These are phyloP conservation scores for Aspergillus sp. DNA, from an alignment of 2,329 filamentous ascomycete species.

Conservation along the genomic window DNA sequence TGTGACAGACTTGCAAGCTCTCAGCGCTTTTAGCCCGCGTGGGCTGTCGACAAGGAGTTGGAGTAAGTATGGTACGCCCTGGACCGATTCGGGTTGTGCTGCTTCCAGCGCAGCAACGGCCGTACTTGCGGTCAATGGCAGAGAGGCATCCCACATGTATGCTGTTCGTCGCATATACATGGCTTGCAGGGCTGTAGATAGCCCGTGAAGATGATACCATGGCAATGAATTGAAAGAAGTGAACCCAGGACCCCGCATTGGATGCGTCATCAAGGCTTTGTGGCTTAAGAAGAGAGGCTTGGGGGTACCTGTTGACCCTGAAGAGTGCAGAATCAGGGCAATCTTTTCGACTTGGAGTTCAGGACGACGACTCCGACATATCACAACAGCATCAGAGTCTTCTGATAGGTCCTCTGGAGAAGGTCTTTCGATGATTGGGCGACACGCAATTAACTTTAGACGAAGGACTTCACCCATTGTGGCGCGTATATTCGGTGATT, in stretches of 20 bases:
- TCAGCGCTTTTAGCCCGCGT: constrained; percentile 40
- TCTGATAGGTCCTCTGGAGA: constrained; percentile 9
- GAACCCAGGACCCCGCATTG: constrained; percentile 39
- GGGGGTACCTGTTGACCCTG: constrained; percentile 52
- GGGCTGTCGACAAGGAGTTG: constrained; percentile 43
- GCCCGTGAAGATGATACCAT: constrained; percentile 49
- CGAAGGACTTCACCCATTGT: constrained; percentile 34
- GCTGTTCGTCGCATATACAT: constrained; percentile 49
- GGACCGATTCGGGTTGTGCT: constrained; percentile 43
- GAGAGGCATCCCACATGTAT: constrained; percentile 44
- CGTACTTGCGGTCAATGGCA: constrained; percentile 43
- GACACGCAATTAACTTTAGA: constrained; percentile 27
- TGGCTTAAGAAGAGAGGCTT: constrained; percentile 51
- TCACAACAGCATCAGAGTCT: constrained; percentile 20
- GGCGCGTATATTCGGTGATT: constrained; percentile 34
- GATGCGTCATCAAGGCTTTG: constrained; percentile 40
- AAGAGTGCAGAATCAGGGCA: constrained; percentile 51
- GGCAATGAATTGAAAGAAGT: constrained; percentile 48
- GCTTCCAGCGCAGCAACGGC: constrained; percentile 40
- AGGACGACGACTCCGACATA: constrained; percentile 24
- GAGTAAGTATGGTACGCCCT: constrained; percentile 46
- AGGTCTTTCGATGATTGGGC: constrained; percentile 25
- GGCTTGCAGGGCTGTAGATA: constrained; percentile 46
- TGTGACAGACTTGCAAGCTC: constrained; percentile 43
- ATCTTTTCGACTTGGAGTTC: constrained; percentile 34